A percentile compares a stretch with the other conserved stretches of the same genome.
phyloP scores from a whole-genome alignment of 495 filamentous ascomycete genomes.

The Aspergillus carlsbadensis region DNA sequence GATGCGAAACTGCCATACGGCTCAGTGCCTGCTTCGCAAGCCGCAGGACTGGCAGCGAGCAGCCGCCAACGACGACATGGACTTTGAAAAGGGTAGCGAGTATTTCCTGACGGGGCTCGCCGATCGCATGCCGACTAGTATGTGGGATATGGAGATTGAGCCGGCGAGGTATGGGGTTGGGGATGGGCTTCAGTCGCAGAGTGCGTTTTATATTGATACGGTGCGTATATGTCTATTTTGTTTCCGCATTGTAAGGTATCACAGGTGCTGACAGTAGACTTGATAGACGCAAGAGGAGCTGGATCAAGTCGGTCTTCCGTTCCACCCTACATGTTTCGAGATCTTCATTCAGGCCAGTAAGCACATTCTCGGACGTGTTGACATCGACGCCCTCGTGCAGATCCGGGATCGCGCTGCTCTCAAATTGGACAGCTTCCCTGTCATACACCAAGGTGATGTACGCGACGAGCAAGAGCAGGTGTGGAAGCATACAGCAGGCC shows the following conservation, averaged over 20 bases:
- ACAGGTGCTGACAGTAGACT: not conserved
- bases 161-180: not conserved
- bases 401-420: too few relatives aligned
- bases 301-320: not conserved
- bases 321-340: not conserved
- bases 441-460: too few relatives aligned
- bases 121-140: not conserved
- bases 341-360: conserved; percentile 8
- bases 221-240: not conserved
- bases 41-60: not conserved
- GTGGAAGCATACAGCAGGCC: too few relatives aligned
- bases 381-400: conserved; percentile 10
- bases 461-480: too few relatives aligned
- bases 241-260: too few relatives aligned
- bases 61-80: too few relatives aligned
- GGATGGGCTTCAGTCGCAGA: not conserved
- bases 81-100: not conserved
- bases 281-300: not conserved
- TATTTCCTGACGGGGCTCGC: not conserved
- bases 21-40: not conserved
- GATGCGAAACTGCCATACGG: conserved; percentile 6
- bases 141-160: not conserved
- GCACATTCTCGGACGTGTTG: conserved; percentile 8
- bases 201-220: not conserved
- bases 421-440: too few relatives aligned